These are phyloP conservation scores for Backusella morwellensis DNA, from an alignment of 192 early-diverging fungal species.

Conservation along the genomic window DNA sequence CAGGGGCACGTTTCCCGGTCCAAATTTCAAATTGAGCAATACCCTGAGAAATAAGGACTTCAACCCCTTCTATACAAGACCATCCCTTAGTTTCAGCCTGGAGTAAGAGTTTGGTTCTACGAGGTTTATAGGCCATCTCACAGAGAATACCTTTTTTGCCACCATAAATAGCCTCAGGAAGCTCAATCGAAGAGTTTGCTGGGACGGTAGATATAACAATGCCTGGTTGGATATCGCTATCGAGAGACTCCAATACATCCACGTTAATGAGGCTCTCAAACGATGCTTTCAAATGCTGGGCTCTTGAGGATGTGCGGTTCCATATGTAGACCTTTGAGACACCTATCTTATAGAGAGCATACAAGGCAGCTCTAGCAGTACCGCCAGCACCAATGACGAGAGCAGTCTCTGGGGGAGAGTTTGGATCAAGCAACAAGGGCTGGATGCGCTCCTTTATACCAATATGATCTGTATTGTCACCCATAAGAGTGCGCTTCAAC, in stretches of 20 bases:
- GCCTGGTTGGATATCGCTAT: slow-evolving; percentile 36
- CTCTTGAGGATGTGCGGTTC: slow-evolving; percentile 84
- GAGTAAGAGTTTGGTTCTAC: slow-evolving; percentile 73
- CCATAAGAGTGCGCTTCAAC: slow-evolving; percentile 49
- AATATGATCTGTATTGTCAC: slow-evolving; percentile 96
- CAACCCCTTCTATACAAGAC: slow-evolving; percentile 77
- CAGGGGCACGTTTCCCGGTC: slow-evolving; percentile 68
- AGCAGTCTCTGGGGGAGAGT: slow-evolving; percentile 42
- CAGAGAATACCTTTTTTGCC: slow-evolving; percentile 68
- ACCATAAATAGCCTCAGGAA: slow-evolving; percentile 53
- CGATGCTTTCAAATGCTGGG: slow-evolving; percentile 57
- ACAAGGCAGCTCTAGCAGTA: slow-evolving; percentile 88
- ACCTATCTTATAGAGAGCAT: slow-evolving; percentile 75
- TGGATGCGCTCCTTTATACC: slow-evolving; percentile 75
- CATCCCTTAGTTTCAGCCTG: slow-evolving; percentile 58
- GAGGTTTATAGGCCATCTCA: slow-evolving; percentile 94
- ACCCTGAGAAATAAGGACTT: slow-evolving; percentile 91
- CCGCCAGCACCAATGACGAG: slow-evolving; percentile 95
- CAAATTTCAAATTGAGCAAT: slow-evolving; percentile 88
- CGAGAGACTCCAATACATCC: slow-evolving; percentile 45
- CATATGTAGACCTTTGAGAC: slow-evolving; percentile 69
- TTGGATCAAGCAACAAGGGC: slow-evolving; percentile 36
- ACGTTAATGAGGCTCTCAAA: slow-evolving; percentile 57
- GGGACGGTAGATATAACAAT: slow-evolving; percentile 84
- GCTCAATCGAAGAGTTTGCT: slow-evolving; percentile 56